phyloP scores from a whole-genome alignment of 2,329 filamentous ascomycete genomes.

The Sporothrix luriei region DNA sequence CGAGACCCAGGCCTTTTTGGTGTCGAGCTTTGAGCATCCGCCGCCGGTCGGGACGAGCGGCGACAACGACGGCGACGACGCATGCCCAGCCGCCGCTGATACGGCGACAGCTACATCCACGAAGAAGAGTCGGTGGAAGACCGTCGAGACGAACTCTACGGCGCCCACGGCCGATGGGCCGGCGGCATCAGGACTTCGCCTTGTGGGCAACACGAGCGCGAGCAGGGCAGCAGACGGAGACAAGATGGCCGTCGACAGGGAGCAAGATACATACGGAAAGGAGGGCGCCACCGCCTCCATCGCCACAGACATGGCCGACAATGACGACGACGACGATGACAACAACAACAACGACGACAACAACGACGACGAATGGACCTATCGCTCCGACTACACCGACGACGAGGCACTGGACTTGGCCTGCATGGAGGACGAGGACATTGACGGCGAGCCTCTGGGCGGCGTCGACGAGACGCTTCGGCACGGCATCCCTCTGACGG shows the following conservation, averaged over 20 bases:
- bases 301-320: too few species aligned
- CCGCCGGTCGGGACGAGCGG: conserved; percentile 49
- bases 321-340: background rate
- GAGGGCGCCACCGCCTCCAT: background rate
- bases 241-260: background rate
- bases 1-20: conserved; percentile 71
- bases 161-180: conserved; percentile 42
- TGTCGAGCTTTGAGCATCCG: conserved; percentile 70
- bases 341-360: background rate
- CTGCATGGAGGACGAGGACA: conserved; percentile 51
- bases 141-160: conserved; percentile 47
- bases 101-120: conserved; percentile 42
- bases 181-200: conserved; percentile 7
- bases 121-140: conserved; percentile 55
- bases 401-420: conserved; percentile 54
- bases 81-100: background rate
- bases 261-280: background rate
- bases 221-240: background rate
- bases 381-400: conserved; percentile 36
- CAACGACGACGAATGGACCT: conserved; percentile 37
- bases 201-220: background rate
- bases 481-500: conserved; percentile 44
- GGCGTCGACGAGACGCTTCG: conserved; percentile 33
- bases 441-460: conserved; percentile 49
- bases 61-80: conserved; percentile 36